Conservation (phyloP, 2,329 filamentous ascomycete species). For the Arthroderma sp. region DNA sequence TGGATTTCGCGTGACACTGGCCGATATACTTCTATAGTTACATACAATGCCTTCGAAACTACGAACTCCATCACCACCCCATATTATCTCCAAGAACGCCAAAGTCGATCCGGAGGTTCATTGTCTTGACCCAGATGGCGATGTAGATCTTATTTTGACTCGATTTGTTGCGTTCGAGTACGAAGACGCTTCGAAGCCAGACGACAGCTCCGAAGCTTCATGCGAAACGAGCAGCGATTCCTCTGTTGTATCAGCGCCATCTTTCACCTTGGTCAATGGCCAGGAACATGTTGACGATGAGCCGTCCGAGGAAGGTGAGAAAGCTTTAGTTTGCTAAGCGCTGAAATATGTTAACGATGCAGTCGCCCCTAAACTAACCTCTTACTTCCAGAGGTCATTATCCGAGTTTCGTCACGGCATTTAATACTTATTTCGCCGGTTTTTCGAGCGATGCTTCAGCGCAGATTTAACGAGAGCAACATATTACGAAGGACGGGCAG, state of each 20-base stretch:
- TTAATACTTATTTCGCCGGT: slow-evolving; percentile 11
- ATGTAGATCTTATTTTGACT: slow-evolving; percentile 9
- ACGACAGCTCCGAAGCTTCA: background rate
- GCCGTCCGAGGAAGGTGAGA: slow-evolving; percentile 10
- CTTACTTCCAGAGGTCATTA: slow-evolving; percentile 8
- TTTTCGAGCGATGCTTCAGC: slow-evolving; percentile 12
- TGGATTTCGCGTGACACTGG: too few relatives aligned
- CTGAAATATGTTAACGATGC: background rate
- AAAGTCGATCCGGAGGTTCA: slow-evolving; percentile 4
- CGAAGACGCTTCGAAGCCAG: background rate
- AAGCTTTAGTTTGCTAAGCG: background rate
- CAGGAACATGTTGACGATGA: background rate
- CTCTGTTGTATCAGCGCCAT: background rate
- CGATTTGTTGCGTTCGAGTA: slow-evolving; percentile 8
- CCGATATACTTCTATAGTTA: too few relatives aligned
- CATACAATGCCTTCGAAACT: slow-evolving; percentile 9
- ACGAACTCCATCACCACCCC: slow-evolving; percentile 4
- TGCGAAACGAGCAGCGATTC: background rate
- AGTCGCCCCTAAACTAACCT: background rate
- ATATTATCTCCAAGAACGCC: slow-evolving; percentile 1
- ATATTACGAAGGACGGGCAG: slow-evolving; percentile 6
- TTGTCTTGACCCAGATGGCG: slow-evolving; percentile 10
- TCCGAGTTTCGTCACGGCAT: slow-evolving; percentile 11
- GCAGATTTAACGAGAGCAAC: slow-evolving; percentile 10
- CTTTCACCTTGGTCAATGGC: background rate